A percentile compares a stretch with the other conserved stretches of the same genome.
Conservation (phyloP, 2,329 filamentous ascomycete species). For the Diaporthe nobilis region DNA sequence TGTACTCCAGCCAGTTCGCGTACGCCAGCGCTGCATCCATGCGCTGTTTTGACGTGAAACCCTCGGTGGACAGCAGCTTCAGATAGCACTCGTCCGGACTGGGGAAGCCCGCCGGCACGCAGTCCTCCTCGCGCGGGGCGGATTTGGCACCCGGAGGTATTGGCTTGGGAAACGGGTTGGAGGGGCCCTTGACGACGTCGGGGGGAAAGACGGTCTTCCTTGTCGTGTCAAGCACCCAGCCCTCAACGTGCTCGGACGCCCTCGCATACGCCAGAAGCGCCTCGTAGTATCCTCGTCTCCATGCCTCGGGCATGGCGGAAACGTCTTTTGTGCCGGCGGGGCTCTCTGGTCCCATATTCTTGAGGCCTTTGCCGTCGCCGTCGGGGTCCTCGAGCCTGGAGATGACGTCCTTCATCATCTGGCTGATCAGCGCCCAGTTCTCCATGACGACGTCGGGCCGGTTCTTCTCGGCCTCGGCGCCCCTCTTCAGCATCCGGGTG, state of each 20-base stretch:
- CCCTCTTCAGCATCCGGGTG: slow-evolving; percentile 77
- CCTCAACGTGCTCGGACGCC: slow-evolving; percentile 85
- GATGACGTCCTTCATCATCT: slow-evolving; percentile 72
- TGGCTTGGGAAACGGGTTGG: slow-evolving; percentile 84
- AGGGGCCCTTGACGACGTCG: slow-evolving; percentile 83
- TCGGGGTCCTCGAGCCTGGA: slow-evolving; percentile 77
- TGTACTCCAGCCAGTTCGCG: slow-evolving; percentile 88
- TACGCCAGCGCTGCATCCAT: slow-evolving; percentile 87
- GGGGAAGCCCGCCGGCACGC: slow-evolving; percentile 74
- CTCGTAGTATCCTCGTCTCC: slow-evolving; percentile 89
- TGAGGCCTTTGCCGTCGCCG: slow-evolving; percentile 77
- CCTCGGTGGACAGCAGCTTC: slow-evolving; percentile 83
- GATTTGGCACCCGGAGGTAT: slow-evolving; percentile 74
- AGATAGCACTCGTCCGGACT: slow-evolving; percentile 84
- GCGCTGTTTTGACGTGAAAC: slow-evolving; percentile 83
- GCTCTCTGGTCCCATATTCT: slow-evolving; percentile 66
- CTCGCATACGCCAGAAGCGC: slow-evolving; percentile 82
- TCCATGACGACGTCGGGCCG: slow-evolving; percentile 67
- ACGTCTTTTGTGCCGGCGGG: slow-evolving; percentile 73
- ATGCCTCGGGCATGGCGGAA: slow-evolving; percentile 82
- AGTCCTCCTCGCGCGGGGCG: slow-evolving; percentile 82
- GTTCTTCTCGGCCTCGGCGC: slow-evolving; percentile 72
- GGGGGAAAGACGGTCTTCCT: slow-evolving; percentile 77
- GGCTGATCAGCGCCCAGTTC: slow-evolving; percentile 79
- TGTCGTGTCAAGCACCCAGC: slow-evolving; percentile 80